These are phyloP conservation scores for Trametes meyenii DNA, from an alignment of 768 basidiomycete species.

Conservation along the genomic window DNA sequence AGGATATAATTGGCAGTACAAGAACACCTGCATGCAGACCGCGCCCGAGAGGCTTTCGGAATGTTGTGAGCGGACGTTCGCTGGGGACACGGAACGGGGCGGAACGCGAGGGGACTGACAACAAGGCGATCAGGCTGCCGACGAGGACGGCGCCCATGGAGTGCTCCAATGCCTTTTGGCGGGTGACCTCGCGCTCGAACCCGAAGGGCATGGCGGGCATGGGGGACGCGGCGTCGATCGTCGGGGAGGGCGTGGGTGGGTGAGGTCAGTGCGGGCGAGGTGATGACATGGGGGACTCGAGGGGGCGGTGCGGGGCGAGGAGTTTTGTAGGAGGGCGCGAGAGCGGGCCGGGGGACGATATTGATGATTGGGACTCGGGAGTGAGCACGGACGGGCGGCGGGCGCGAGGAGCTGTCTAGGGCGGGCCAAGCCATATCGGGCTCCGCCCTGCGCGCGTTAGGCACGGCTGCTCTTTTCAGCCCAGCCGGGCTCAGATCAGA, in stretches of 20 bases:
- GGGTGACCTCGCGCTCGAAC: constrained; percentile 5
- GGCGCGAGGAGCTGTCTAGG: too few relatives aligned
- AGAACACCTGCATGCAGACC: constrained; percentile 21
- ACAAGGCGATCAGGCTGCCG: constrained; percentile 16
- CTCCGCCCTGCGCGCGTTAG: neutral
- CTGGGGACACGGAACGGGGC: too few relatives aligned
- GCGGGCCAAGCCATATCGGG: constrained; percentile 11
- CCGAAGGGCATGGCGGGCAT: constrained; percentile 1
- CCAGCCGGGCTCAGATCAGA: neutral
- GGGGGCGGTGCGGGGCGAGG: neutral
- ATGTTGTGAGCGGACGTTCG: neutral
- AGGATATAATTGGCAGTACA: constrained; percentile 21
- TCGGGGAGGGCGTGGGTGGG: neutral
- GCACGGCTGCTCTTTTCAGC: neutral
- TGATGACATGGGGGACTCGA: neutral
- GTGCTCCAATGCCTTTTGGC: constrained; percentile 10
- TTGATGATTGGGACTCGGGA: neutral
- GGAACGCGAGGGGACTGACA: constrained; percentile 3
- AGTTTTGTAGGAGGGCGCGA: neutral
- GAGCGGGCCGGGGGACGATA: neutral
- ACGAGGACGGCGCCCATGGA: constrained; percentile 23
- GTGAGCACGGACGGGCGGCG: too few relatives aligned
- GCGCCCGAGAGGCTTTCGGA: constrained; percentile 19
- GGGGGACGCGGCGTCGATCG: neutral
- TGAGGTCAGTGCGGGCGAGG: neutral